Percentiles rank a stretch among this genome's conserved stretches.
phyloP scores from a whole-genome alignment of 345 rosid genomes.

The Erodium maritimum region DNA sequence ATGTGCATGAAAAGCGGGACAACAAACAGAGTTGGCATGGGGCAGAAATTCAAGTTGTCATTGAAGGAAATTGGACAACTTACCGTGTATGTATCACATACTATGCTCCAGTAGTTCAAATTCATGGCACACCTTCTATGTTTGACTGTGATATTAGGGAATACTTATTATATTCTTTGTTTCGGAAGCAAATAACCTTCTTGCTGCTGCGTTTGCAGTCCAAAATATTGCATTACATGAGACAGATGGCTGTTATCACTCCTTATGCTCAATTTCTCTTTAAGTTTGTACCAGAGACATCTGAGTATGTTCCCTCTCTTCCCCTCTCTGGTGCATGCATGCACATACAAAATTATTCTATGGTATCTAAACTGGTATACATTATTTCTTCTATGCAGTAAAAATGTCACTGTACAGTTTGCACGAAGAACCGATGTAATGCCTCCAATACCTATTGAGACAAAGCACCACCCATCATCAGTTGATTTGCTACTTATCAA shows the following conservation, averaged over 20 bases:
- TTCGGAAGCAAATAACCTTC: constrained; percentile 5
- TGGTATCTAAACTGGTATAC: background rate
- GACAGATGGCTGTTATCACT: constrained; percentile 98
- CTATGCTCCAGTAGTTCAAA: constrained; percentile 4
- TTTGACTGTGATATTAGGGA: constrained; percentile 1
- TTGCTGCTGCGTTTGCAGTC: constrained; percentile 43
- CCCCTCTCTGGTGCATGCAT: constrained; percentile 8
- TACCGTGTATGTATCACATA: constrained; percentile 47
- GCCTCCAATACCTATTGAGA: constrained; percentile 93
- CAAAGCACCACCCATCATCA: constrained; percentile 94
- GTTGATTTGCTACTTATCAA: constrained; percentile 90
- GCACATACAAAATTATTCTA: background rate
- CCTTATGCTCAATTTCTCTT: constrained; percentile 88
- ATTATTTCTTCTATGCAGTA: constrained; percentile 29
- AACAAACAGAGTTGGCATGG: constrained; percentile 77
- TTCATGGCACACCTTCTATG: constrained; percentile 1
- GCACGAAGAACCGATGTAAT: constrained; percentile 84
- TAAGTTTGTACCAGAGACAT: constrained; percentile 59
- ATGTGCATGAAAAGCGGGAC: constrained; percentile 67
- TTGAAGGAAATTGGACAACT: constrained; percentile 98
- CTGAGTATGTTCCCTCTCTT: constrained; percentile 55
- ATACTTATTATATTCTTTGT: background rate
- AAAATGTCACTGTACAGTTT: constrained; percentile 73
- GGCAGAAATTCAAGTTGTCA: constrained; percentile 88
- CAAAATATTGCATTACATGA: constrained; percentile 93